Evolutionary conservation across 169 alveolate species (phyloP), one percentile per base, ranked within the genome.

Genomic region (Plasmodium fragile): DNA sequence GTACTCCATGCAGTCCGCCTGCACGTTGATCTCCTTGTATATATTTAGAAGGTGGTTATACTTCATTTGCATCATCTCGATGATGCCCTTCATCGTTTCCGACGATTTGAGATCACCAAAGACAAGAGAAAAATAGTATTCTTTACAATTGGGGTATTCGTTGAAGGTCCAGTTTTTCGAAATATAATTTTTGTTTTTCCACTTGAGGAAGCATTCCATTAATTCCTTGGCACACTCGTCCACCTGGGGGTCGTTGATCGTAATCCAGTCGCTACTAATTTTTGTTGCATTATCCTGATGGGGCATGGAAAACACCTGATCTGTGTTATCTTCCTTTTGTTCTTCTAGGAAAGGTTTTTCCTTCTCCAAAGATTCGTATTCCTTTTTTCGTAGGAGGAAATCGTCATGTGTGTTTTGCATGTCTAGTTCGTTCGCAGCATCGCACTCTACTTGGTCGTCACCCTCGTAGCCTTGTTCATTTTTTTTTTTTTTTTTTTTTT

Each of bases 51-150:
- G 39, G 75, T 91, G 83, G n/a, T 70, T 91, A 81, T 91, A 91
- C 53, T 91, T 91, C 94, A 91, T 91, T 10, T 91, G 94, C 92
- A 91, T 91, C 94, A 91, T 91, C 73, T 91, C 94, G 1, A 81
- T 34, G 41, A 91, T 91, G 10, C 94, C 94, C 36, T 91, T 81
- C 34, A 91, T 49, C 32, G 94, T 49, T 81, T 91, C 92, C 1
- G 91, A 49, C 28, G 94, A 91, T 80, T 91, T 91, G 36, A 91
- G 75, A 81, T 91, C 94, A 11, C 92, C 92, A 81, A 91, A 91
- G 4, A 91, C 94, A 18, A 80, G 77, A n/a, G 94, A 91, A 39
- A 69, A 91, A 81, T 91, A 91, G 39, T 80, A 91, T 1, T 91
- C 94, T 69, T 81, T 91, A 45, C 92, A 91, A 69, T 91, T 70